phyloP scores from a whole-genome alignment of 371 early-diverging fungal genomes.

The Capillidium rhysosporum region DNA sequence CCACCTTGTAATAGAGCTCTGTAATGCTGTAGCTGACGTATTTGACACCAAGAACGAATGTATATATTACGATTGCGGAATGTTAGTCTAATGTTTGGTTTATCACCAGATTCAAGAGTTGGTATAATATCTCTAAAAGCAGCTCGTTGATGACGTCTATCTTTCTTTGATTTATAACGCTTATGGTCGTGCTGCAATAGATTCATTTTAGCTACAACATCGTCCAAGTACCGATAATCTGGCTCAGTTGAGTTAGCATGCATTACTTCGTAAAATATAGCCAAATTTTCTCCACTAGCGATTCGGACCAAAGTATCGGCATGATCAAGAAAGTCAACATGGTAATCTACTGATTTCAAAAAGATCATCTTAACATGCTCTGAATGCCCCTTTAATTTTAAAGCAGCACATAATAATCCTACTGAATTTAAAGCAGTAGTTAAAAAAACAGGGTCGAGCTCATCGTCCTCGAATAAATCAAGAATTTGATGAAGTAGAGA shows the following conservation, averaged over 20 bases:
- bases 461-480: conserved; percentile 4
- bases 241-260: not conserved
- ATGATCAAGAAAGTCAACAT: conserved; percentile 4
- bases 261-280: conserved; percentile 1
- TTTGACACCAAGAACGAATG: not conserved
- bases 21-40: not conserved
- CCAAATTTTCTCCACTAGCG: conserved; percentile 3
- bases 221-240: not conserved
- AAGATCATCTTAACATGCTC: conserved; percentile 1
- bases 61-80: not conserved
- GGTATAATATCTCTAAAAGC: conserved; percentile 5
- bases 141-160: not conserved
- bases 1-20: not conserved
- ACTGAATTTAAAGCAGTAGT: not conserved
- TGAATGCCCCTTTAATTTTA: not conserved
- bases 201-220: conserved; percentile 2
- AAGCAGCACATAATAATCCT: not conserved
- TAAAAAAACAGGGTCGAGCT: not conserved
- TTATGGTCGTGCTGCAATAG: not conserved
- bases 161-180: conserved; percentile 2
- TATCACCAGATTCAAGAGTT: not conserved
- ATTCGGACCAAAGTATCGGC: conserved; percentile 1
- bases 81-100: conserved; percentile 1
- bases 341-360: not conserved
- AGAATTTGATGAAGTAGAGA: conserved; percentile 1